Evolutionary conservation across 805 yeast genomes (phyloP).

Genomic region (Metschnikowia koreensis): DNA sequence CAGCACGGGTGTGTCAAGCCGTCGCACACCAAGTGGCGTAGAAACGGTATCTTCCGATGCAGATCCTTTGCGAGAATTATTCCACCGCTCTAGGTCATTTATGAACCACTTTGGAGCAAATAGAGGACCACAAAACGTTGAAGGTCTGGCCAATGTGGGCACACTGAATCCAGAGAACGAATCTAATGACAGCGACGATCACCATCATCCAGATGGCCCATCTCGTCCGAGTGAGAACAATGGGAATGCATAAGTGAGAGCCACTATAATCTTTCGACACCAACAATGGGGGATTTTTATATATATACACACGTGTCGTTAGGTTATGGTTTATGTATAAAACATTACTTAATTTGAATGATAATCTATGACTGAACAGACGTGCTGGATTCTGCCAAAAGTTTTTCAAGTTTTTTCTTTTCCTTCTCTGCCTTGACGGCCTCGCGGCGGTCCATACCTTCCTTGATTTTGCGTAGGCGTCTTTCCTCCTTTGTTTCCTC

Average conservation of each 20-base stretch:
- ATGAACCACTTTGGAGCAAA: background rate
- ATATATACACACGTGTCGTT: background rate
- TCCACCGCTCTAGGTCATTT: background rate
- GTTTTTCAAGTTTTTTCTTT: slow-evolving; percentile 8
- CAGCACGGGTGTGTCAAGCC: slow-evolving; percentile 49
- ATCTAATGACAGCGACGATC: background rate
- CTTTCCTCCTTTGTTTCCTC: slow-evolving; percentile 59
- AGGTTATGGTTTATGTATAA: background rate
- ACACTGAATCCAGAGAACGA: background rate
- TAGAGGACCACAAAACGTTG: background rate
- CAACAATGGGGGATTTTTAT: background rate
- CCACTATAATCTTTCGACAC: background rate
- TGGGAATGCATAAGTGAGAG: background rate
- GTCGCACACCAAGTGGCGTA: slow-evolving; percentile 46
- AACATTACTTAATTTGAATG: background rate
- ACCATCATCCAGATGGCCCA: background rate
- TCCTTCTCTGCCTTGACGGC: slow-evolving; percentile 19
- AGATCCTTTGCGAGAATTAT: slow-evolving; percentile 3
- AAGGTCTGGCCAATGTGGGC: background rate
- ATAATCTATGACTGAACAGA: background rate
- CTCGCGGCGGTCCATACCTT: slow-evolving; percentile 38
- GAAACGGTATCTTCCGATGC: slow-evolving; percentile 28
- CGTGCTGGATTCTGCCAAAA: slow-evolving; percentile 1
- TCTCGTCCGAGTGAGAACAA: background rate
- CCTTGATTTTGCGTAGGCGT: slow-evolving; percentile 49